Base-by-base conservation (phyloP, 169 alveolate genomes). In the Amoebophrya sp. region DNA sequence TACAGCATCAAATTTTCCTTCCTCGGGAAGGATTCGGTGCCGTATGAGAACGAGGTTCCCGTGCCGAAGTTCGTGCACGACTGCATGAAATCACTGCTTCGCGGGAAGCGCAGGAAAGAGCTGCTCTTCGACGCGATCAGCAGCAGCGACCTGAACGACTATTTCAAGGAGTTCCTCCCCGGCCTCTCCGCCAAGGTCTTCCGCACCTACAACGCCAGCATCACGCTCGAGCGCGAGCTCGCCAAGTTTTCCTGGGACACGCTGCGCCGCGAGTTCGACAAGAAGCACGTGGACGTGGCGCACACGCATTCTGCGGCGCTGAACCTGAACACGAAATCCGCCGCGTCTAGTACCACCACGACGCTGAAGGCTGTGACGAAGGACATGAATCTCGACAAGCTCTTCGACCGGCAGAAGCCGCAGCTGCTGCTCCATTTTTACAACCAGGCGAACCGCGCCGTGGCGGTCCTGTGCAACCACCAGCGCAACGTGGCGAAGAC, bases 131-230 rank as follows among this genome's bases (percentile, higher is more conserved):
- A 43, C 0, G 7, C 13, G 13, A 10, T 89, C 70, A 18, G 40
- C 41, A 89, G 38, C 20, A 89, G 96, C 31, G 95, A 95, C 89
- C 93, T 98, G 91, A 98, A 97, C 96, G 99, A 97, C 58, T 98
- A 98, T 93, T 95, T 99, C 92, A 98, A 98, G 94, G 98, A 95
- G 88, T 94, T 98, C 92, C 97, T 99, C 99, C 98, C 96, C 26
- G 99, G 98, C 45, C 95, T 99, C 69, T 96, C 99, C 29, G 99
- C 99, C 0, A 99, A 99, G 95, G 99, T 99, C 26, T 99, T 99
- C 93, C 97, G 99, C 93, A 99, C 99, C 38, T 99, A 98, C 95
- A 99, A 99, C 94, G 99, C 99, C 41, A 97, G 99, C 41, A 95
- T 97, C 90, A 98, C 99, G 13, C 94, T 99, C 78, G 97, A 98